Conservation (phyloP, 2,329 filamentous ascomycete species). For the Claviceps capensis region DNA sequence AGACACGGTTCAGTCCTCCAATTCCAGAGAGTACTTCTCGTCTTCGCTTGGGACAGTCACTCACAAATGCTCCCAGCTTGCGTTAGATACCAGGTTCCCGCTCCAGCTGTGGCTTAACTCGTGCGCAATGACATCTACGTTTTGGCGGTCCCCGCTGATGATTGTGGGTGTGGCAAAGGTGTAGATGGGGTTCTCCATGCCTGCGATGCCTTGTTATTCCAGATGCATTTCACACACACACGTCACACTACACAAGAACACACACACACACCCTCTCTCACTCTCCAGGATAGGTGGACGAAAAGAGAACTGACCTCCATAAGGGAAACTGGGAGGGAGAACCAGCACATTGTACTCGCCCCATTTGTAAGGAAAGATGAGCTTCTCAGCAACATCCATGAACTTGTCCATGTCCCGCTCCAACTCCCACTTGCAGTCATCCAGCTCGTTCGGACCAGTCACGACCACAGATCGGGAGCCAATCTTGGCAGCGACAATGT, state of each 20-base stretch:
- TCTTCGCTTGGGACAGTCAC: slow-evolving; percentile 13
- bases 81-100: slow-evolving; percentile 69
- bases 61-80: slow-evolving; percentile 70
- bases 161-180: slow-evolving; percentile 93
- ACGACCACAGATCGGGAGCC: slow-evolving; percentile 75
- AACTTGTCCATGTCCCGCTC: slow-evolving; percentile 86
- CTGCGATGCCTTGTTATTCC: slow-evolving; percentile 17
- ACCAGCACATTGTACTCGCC: slow-evolving; percentile 90
- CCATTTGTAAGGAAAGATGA: slow-evolving; percentile 83
- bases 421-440: slow-evolving; percentile 79
- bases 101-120: slow-evolving; percentile 70
- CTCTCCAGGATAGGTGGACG: background rate
- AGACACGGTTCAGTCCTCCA: background rate
- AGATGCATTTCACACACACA: background rate
- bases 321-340: slow-evolving; percentile 79
- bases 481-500: slow-evolving; percentile 74
- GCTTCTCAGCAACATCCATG: slow-evolving; percentile 68
- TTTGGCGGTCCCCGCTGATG: slow-evolving; percentile 80
- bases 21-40: background rate
- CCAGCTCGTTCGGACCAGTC: slow-evolving; percentile 76
- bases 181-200: slow-evolving; percentile 86
- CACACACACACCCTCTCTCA: background rate
- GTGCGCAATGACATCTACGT: slow-evolving; percentile 92
- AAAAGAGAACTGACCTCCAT: slow-evolving; percentile 45
- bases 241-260: no score